Conservation (phyloP, 1,139 yeast species). For the Saccharomyces pastorianus region DNA sequence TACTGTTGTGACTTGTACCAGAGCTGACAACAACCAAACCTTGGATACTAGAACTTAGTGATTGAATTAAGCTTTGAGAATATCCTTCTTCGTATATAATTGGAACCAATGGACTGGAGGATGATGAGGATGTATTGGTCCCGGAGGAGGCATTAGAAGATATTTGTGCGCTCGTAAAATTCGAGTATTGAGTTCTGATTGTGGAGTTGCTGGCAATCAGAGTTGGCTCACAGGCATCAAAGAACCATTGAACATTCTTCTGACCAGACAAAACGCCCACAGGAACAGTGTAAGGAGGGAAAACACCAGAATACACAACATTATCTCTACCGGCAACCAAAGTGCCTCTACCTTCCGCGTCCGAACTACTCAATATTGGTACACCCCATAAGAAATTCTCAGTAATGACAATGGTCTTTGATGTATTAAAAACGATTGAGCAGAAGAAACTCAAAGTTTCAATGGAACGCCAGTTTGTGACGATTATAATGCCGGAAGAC, state of each 20-base stretch:
- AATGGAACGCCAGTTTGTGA: constrained; percentile 19
- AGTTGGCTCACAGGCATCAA: constrained; percentile 17
- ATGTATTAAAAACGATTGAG: constrained; percentile 21
- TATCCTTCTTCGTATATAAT: constrained; percentile 21
- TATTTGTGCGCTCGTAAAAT: constrained; percentile 14
- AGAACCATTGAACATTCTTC: constrained; percentile 17
- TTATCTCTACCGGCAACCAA: constrained; percentile 18
- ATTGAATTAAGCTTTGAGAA: constrained; percentile 9
- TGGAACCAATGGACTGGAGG: constrained; percentile 17
- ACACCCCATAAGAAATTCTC: constrained; percentile 18
- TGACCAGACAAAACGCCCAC: constrained; percentile 17
- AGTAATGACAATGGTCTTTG: constrained; percentile 24
- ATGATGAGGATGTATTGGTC: constrained; percentile 4
- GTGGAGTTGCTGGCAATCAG: constrained; percentile 17
- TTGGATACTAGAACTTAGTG: constrained; percentile 13
- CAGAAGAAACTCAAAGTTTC: constrained; percentile 28
- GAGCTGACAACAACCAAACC: constrained; percentile 25
- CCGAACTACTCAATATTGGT: constrained; percentile 19
- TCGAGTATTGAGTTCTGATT: constrained; percentile 13
- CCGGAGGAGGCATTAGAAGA: not conserved
- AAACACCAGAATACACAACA: constrained; percentile 24
- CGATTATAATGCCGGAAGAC: constrained; percentile 23
- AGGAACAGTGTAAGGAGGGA: constrained; percentile 23
- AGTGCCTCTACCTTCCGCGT: constrained; percentile 23
- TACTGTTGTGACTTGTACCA: constrained; percentile 12